Evolutionary conservation across 176 grass and related monocot species (phyloP).

Genomic region (Hsuehochloa calcarea): DNA sequence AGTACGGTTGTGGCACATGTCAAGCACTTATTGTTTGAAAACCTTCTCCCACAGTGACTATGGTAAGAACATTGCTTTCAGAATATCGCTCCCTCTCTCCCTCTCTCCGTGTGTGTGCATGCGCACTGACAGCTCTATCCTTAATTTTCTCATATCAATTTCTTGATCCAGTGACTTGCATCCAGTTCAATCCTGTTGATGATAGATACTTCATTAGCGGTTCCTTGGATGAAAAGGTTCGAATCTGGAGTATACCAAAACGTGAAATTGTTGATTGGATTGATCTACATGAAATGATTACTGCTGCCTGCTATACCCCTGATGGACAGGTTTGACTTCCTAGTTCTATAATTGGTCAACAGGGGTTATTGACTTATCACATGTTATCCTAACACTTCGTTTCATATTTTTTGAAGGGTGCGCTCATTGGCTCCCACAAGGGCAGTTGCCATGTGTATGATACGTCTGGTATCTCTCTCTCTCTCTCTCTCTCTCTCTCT

Average conservation of each 20-base stretch:
- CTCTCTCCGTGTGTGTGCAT: neutral
- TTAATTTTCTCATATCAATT: constrained; percentile 25
- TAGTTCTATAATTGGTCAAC: constrained; percentile 16
- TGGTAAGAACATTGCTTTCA: constrained; percentile 55
- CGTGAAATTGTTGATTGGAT: constrained; percentile 95
- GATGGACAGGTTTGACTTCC: constrained; percentile 83
- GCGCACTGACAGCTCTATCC: neutral
- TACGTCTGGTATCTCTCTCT: constrained; percentile 68
- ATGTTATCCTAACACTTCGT: constrained; percentile 34
- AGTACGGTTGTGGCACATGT: constrained; percentile 96
- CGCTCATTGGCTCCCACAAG: constrained; percentile 83
- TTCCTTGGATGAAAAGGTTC: constrained; percentile 90
- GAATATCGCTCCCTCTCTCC: neutral
- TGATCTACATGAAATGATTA: constrained; percentile 98
- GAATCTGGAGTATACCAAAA: constrained; percentile 95
- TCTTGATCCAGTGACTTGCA: constrained; percentile 90
- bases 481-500: constrained; percentile 10
- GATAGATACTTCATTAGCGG: constrained; percentile 99
- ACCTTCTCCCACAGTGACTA: constrained; percentile 87
- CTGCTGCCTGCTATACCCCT: constrained; percentile 90
- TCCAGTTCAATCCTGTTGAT: constrained; percentile 99
- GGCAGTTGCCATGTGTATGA: constrained; percentile 89
- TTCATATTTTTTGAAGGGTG: constrained; percentile 59
- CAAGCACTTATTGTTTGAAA: constrained; percentile 92
- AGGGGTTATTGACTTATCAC: neutral